Base-by-base conservation (phyloP, 257 asterid species). In the Solanum tarijense region DNA sequence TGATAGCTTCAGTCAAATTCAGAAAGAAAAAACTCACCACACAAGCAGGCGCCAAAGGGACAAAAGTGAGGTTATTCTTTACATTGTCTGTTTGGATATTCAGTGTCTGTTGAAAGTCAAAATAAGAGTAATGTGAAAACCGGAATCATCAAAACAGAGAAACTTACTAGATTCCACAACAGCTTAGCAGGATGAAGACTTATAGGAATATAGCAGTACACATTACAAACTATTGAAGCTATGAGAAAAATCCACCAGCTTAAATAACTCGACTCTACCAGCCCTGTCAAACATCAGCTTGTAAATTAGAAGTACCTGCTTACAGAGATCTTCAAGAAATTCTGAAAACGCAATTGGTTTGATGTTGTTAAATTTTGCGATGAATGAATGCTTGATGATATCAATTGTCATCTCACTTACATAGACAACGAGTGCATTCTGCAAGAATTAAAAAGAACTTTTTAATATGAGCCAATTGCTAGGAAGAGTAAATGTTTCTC, bases 11-110 rank as follows among this genome's bases (percentile, higher is more conserved):
- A 10, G 69, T 46, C 20, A 82, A 48, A 48, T 48, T 82, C 69
- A 46, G 43, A 69, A 88, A 71, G 62, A 86, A 20, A 85, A 89
- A 75, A 84, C 96, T 91, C 90, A 97, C 99, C 95, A 96, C 95
- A 89, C 99, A 97, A 84, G 99, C 99, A 48, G 99, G 99, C 41
- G 99, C 98, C 88, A 97, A 84, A 62, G 99, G 99, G 88, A 97
- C 96, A 79, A 97, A 97, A 16, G 93, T 91, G 81, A 97, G 99
- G 90, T 87, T 92, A 84, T 91, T 93, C 91, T 93, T 92, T 86
- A 89, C 94, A 85, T 89, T 90, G 62, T 96, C 99, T 31, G 95
- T 87, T 89, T 93, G 94, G 89, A 93, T 90, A 88, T 94, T 94
- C 88, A 96, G 89, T 3, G 94, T 96, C 99, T 97, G 94, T 86